Evolutionary conservation across 768 basidiomycete genomes (phyloP), one percentile per base, ranked within the genome.

Genomic region (Trametes cingulata): DNA sequence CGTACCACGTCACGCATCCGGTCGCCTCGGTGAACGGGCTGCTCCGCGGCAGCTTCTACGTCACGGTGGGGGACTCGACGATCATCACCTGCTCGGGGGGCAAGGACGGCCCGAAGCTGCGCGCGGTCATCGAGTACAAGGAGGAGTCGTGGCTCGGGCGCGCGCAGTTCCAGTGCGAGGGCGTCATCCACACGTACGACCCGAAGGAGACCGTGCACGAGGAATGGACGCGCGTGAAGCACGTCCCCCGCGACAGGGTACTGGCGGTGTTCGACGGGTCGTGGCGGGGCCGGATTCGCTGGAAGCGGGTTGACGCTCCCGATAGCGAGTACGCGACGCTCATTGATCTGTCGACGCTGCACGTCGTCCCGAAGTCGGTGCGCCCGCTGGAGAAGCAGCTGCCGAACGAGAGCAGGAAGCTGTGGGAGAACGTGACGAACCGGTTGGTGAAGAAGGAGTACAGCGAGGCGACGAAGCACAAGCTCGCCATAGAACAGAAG

Each of bases 61-160:
- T 93, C 46, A 97, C 94, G 0, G 84, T 97, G 45, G 76, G 82
- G 41, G 93, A 94, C 57, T 84, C 86, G 42, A 88, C 86, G 7
- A 84, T 90, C 52, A 84, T 96, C 66, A 94, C 92, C 33, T 94
- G 92, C 72, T 80, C 79, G 19, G 89, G 91, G 6, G 86, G 86
- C 2, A 82, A 81, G 59, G 78, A 79, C 14, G 62, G 56, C 17
- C 76, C 81, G 62, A 83, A 82, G 69, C 85, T 91, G 67, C 81
- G 95, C 60, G 81, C 93, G 3, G 81, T 98, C 65, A 84, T 97
- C 58, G 93, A 95, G 68, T 98, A 96, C 77, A 95, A 94, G 75
- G 97, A 99, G 71, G 95, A 99, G 91, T 91, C 91, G 2, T 98
- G 95, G 95, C 80, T 97, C 45, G 93, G 95, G 52, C 85, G 81